Conservation (phyloP, 768 basidiomycete genomes). For the Phanerochaete sordida region DNA sequence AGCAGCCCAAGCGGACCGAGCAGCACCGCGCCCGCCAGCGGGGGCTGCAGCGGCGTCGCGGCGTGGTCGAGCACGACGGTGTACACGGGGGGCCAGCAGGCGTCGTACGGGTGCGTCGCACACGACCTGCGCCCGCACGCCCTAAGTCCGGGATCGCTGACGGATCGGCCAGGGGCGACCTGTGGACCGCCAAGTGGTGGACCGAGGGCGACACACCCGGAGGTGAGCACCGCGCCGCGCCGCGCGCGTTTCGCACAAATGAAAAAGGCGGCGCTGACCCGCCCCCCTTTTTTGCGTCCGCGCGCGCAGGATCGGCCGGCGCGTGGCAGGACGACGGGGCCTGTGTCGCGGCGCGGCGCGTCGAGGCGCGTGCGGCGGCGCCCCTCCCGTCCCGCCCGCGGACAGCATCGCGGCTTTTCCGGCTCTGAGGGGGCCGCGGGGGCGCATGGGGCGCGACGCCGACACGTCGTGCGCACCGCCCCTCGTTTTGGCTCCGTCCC, state of each 20-base stretch:
- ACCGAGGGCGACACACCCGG: slow-evolving; percentile 51
- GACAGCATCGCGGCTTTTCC: slow-evolving; percentile 7
- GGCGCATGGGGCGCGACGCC: neutral
- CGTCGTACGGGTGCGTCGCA: slow-evolving; percentile 41
- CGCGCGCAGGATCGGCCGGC: slow-evolving; percentile 39
- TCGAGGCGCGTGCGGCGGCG: neutral
- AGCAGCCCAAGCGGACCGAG: slow-evolving; percentile 14
- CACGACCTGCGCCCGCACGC: neutral
- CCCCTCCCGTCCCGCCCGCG: neutral
- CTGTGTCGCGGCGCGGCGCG: slow-evolving; percentile 30
- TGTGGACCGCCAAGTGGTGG: slow-evolving; percentile 61
- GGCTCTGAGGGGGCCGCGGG: neutral
- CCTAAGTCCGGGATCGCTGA: neutral
- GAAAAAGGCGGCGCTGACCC: neutral
- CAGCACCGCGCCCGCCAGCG: slow-evolving; percentile 19
- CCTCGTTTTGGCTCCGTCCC: neutral
- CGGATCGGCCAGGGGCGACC: slow-evolving; percentile 27
- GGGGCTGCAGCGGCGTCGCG: slow-evolving; percentile 44
- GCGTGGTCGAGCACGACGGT: slow-evolving; percentile 46
- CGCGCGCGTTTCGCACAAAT: no score
- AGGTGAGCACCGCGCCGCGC: slow-evolving; percentile 21
- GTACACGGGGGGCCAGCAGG: slow-evolving; percentile 52
- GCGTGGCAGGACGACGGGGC: slow-evolving; percentile 58
- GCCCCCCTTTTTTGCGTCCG: neutral
- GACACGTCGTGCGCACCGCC: neutral